Conservation (phyloP, 495 filamentous ascomycete species). For the Darksidea phi region DNA sequence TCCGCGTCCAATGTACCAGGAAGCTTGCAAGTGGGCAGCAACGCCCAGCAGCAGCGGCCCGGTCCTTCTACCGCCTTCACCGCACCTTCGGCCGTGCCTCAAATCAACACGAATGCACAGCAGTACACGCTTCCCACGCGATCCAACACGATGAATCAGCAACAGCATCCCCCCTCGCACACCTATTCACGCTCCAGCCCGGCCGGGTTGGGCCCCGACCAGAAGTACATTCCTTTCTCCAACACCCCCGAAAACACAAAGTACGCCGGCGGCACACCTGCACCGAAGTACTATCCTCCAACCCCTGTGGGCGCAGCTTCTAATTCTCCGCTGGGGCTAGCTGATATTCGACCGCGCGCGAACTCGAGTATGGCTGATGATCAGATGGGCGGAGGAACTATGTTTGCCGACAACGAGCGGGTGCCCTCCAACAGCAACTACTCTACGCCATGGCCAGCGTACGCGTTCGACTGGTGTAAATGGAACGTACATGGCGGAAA, state of each 20-base stretch:
- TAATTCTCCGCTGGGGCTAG: constrained; percentile 84
- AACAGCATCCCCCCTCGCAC: constrained; percentile 65
- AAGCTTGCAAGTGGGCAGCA: constrained; percentile 65
- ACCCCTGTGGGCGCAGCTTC: constrained; percentile 69
- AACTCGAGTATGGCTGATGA: constrained; percentile 74
- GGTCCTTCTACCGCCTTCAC: constrained; percentile 66
- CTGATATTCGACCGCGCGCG: constrained; percentile 79
- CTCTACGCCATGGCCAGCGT: constrained; percentile 89
- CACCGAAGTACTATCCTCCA: constrained; percentile 58
- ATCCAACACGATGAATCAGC: constrained; percentile 61
- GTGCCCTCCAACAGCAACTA: constrained; percentile 78
- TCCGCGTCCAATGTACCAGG: constrained; percentile 56
- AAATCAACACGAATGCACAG: constrained; percentile 54
- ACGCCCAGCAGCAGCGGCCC: constrained; percentile 54
- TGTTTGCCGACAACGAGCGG: constrained; percentile 49
- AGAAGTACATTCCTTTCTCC: constrained; percentile 70
- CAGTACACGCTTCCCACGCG: constrained; percentile 68
- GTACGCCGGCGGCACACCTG: constrained; percentile 63
- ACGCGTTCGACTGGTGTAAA: constrained; percentile 99
- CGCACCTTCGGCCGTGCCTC: constrained; percentile 64
- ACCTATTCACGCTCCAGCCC: constrained; percentile 83
- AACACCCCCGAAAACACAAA: constrained; percentile 65
- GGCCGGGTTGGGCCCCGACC: constrained; percentile 61
- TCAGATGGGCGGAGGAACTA: constrained; percentile 49
- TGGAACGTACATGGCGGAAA: constrained; percentile 77